Base-by-base conservation (phyloP, 2,329 filamentous ascomycete species). In the Colletotrichum lupini region DNA sequence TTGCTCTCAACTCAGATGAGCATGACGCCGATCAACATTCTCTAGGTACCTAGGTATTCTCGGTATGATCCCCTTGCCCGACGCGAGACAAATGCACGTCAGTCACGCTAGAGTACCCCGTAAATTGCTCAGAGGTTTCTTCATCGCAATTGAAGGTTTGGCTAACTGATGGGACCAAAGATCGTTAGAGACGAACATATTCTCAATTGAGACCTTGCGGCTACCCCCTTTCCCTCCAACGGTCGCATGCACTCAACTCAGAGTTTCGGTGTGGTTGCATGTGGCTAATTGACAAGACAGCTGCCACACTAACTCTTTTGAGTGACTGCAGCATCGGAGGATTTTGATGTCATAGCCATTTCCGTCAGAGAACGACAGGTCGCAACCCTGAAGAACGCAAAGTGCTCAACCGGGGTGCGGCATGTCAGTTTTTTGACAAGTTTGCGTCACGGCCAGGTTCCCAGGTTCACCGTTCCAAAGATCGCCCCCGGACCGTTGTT, bases 401-500 rank as follows among this genome's bases (percentile, higher is more conserved):
- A 49, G 42, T 49, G 19, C 19, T 19, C 42, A 49, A 49, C 42
- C 4, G 19, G 42, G 42, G 42, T 49, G 42, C 19, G n/a, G 42
- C 42, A 49, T 49, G 42, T 49, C 42, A 49, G 19, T 49, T 57
- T 32, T 70, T 70, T 49, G 67, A 59, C 55, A 37, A 26, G 37
- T 58, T 58, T 53, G 37, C 52, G 37, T 65, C 67, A 65, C 67
- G 35, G 14, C 52, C 57, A 35, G 42, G 42, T 49, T 49, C 19
- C 42, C n/a, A 14, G 26, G 35, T 11, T 22, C n/a, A 4, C 30
- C 32, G n/a, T 35, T 59, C 57, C 30, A 62, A 19, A 60, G 67
- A 69, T 69, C 53, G 19, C 19, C 67, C 26, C 32, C 60, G 26
- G 37, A 30, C 57, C 59, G 22, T n/a, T 14, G 67, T 70, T 70